phyloP scores from a whole-genome alignment of 1,284 basidiomycete species.

The Cryptococcus sp. region DNA sequence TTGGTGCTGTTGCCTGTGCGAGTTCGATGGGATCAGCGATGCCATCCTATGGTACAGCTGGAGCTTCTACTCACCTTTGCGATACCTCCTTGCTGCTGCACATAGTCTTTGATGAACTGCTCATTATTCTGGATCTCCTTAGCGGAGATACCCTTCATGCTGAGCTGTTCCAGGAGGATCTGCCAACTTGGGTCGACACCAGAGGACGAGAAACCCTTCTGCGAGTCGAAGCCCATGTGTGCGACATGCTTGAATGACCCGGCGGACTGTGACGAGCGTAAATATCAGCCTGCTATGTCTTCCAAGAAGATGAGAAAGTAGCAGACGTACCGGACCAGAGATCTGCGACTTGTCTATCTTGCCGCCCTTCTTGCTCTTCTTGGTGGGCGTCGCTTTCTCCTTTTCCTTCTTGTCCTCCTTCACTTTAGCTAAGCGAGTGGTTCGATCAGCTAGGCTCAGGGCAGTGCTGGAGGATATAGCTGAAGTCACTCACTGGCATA shows the following conservation, averaged over 20 bases:
- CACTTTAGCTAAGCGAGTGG: conserved; percentile 34
- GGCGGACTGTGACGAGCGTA: conserved; percentile 43
- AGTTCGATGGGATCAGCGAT: background rate
- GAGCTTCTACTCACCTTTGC: conserved; percentile 27
- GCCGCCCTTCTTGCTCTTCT: conserved; percentile 67
- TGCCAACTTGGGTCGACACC: conserved; percentile 95
- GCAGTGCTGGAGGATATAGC: background rate
- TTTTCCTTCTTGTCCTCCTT: conserved; percentile 44
- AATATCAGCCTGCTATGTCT: background rate
- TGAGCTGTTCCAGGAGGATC: conserved; percentile 70
- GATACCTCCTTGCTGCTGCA: conserved; percentile 62
- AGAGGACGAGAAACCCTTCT: conserved; percentile 80
- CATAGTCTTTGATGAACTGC: conserved; percentile 86
- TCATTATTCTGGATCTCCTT: conserved; percentile 71
- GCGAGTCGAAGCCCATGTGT: conserved; percentile 90
- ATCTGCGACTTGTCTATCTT: conserved; percentile 91
- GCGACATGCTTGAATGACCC: conserved; percentile 88
- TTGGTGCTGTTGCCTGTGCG: conserved; percentile 31
- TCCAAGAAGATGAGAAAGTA: background rate
- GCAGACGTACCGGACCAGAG: conserved; percentile 65
- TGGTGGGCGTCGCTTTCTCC: conserved; percentile 41
- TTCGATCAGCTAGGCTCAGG: background rate
- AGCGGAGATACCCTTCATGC: conserved; percentile 67
- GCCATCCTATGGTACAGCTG: no score
- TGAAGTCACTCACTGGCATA: conserved; percentile 57